Percentiles rank a stretch among this genome's conserved stretches.
Evolutionary conservation across 345 rosid species (phyloP).

Genomic region (Anastatica hierochuntica): DNA sequence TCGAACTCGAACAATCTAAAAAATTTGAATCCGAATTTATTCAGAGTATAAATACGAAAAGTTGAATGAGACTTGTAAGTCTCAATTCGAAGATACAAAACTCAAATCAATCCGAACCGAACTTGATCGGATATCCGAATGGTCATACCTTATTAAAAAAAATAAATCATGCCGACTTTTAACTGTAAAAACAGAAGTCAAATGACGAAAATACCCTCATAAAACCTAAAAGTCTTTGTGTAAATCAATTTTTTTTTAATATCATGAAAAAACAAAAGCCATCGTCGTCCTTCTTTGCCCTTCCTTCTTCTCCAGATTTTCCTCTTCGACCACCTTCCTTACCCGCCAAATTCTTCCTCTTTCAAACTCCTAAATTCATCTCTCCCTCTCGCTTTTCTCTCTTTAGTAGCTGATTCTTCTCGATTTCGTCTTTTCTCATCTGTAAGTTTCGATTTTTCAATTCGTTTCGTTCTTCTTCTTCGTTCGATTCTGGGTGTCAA

Average conservation of each 20-base stretch:
- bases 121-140: too few relatives aligned
- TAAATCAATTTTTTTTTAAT: too few relatives aligned
- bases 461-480: not conserved
- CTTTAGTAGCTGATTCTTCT: not conserved
- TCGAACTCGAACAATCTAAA: too few relatives aligned
- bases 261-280: too few relatives aligned
- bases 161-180: too few relatives aligned
- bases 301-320: constrained; percentile 16
- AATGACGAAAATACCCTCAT: not conserved
- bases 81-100: too few relatives aligned
- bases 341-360: constrained; percentile 25
- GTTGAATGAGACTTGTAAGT: too few relatives aligned
- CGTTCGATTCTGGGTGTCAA: not conserved
- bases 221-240: constrained; percentile 6
- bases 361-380: constrained; percentile 1
- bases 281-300: constrained; percentile 22
- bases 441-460: constrained; percentile 3
- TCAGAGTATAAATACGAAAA: too few relatives aligned
- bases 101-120: too few relatives aligned
- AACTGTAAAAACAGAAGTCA: too few relatives aligned
- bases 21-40: too few relatives aligned
- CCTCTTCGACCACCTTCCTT: constrained; percentile 4
- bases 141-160: too few relatives aligned
- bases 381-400: not conserved
- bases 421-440: not conserved